phyloP scores from a whole-genome alignment of 768 basidiomycete genomes.

The Lentinula lateritia region DNA sequence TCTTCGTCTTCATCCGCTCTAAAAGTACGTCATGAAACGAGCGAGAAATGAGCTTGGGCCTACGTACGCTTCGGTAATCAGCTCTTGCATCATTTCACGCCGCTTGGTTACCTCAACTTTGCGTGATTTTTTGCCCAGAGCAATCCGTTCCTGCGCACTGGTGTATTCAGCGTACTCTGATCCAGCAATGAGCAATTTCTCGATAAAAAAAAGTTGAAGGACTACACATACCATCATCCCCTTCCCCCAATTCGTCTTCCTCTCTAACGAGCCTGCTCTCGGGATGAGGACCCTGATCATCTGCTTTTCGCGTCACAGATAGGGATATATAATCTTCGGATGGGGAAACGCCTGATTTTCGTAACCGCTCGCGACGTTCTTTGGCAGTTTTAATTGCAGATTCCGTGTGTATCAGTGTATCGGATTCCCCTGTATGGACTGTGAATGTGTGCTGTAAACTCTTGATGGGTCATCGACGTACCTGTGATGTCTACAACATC shows the following conservation, averaged over 20 bases:
- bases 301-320: conserved; percentile 50
- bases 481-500: conserved; percentile 17
- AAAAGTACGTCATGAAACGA: conserved; percentile 4
- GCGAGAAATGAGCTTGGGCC: background rate
- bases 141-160: conserved; percentile 81
- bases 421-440: conserved; percentile 23
- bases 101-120: conserved; percentile 66
- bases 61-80: conserved; percentile 78
- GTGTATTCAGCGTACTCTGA: conserved; percentile 85
- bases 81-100: conserved; percentile 66
- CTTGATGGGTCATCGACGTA: background rate
- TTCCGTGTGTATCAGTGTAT: conserved; percentile 58
- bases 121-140: conserved; percentile 75
- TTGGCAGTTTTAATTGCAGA: conserved; percentile 70
- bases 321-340: conserved; percentile 77
- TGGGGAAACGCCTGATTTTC: conserved; percentile 37
- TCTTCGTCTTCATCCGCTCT: conserved; percentile 85
- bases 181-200: background rate
- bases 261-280: conserved; percentile 78
- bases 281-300: conserved; percentile 71
- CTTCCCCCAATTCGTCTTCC: conserved; percentile 85
- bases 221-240: conserved; percentile 66
- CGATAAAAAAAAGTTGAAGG: background rate
- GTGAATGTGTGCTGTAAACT: background rate
- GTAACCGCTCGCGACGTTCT: conserved; percentile 67